Evolutionary conservation across 2,329 filamentous ascomycete genomes (phyloP).

Genomic region (Aspergillus pseudoterreus): DNA sequence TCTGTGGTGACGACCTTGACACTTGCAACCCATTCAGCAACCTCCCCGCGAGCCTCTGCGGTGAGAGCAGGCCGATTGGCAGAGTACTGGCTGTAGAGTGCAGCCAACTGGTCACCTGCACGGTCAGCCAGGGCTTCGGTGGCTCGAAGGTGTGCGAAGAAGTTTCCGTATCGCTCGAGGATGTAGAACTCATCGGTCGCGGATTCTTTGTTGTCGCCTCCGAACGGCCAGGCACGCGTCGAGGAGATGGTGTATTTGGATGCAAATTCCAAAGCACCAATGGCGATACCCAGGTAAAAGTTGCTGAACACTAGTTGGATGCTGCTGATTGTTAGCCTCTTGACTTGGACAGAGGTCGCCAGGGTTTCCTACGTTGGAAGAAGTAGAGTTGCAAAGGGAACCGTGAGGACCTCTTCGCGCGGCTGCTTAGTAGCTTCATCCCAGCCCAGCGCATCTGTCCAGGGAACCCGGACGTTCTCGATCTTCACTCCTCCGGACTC

Average conservation of each 20-base stretch:
- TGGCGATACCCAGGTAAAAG: slow-evolving; percentile 62
- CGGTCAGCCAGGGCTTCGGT: slow-evolving; percentile 57
- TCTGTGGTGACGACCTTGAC: slow-evolving; percentile 63
- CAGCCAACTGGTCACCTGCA: slow-evolving; percentile 49
- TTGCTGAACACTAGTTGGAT: slow-evolving; percentile 66
- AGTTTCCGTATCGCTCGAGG: slow-evolving; percentile 61
- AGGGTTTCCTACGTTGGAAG: slow-evolving; percentile 50
- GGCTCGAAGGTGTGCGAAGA: slow-evolving; percentile 59
- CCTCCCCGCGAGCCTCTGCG: slow-evolving; percentile 53
- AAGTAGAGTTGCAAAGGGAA: slow-evolving; percentile 56
- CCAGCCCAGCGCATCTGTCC: slow-evolving; percentile 63
- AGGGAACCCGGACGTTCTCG: slow-evolving; percentile 53
- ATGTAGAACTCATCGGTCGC: slow-evolving; percentile 64
- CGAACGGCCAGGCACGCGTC: slow-evolving; percentile 63
- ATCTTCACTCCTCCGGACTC: slow-evolving; percentile 63
- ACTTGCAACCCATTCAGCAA: slow-evolving; percentile 61
- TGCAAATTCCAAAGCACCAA: slow-evolving; percentile 55
- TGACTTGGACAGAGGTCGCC: neutral
- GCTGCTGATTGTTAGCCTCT: slow-evolving; percentile 9
- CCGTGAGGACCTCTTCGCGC: slow-evolving; percentile 46
- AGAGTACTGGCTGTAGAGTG: slow-evolving; percentile 45
- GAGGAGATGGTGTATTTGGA: slow-evolving; percentile 53
- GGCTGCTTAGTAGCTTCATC: slow-evolving; percentile 49
- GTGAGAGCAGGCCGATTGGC: slow-evolving; percentile 44
- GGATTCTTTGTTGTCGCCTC: slow-evolving; percentile 58